These are phyloP conservation scores for Boletus sp. DNA, from an alignment of 1,284 basidiomycete species.

Conservation along the genomic window DNA sequence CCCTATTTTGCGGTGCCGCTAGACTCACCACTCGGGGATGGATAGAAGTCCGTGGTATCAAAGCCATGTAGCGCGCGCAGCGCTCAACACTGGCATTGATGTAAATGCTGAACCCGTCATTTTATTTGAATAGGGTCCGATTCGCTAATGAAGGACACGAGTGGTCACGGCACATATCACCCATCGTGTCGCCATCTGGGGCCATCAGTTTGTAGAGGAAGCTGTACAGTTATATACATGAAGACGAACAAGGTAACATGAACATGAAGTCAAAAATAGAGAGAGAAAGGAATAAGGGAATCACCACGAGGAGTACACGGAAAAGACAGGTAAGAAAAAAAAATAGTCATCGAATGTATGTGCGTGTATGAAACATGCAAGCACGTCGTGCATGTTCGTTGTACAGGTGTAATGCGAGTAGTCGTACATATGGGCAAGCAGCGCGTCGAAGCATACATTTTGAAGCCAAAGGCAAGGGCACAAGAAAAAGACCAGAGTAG, in stretches of 20 bases:
- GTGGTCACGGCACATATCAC: too few relatives aligned
- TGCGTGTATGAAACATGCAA: not conserved
- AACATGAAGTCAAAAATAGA: not conserved
- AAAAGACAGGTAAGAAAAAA: not conserved
- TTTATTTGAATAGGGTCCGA: too few relatives aligned
- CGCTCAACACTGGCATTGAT: too few relatives aligned
- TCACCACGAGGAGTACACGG: too few relatives aligned
- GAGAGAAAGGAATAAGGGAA: not conserved
- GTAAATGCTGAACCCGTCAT: too few relatives aligned
- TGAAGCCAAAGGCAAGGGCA: not conserved
- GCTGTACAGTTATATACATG: not conserved
- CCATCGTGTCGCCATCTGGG: too few relatives aligned
- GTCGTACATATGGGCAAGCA: conserved; percentile 1
- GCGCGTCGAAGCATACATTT: not conserved
- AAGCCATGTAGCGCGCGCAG: too few relatives aligned
- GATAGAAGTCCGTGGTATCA: too few relatives aligned
- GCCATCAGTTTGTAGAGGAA: too few relatives aligned
- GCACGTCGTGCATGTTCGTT: not conserved
- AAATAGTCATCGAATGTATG: not conserved
- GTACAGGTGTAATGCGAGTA: not conserved
- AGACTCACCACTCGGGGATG: too few relatives aligned
- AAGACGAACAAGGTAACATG: not conserved
- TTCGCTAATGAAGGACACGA: too few relatives aligned
- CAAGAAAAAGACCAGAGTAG: not conserved
- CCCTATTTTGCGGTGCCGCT: too few relatives aligned